Percentiles rank a stretch among this genome's conserved stretches.
These are phyloP conservation scores for Suhomyces vadensis DNA, from an alignment of 805 yeast genomes.

Conservation along the genomic window DNA sequence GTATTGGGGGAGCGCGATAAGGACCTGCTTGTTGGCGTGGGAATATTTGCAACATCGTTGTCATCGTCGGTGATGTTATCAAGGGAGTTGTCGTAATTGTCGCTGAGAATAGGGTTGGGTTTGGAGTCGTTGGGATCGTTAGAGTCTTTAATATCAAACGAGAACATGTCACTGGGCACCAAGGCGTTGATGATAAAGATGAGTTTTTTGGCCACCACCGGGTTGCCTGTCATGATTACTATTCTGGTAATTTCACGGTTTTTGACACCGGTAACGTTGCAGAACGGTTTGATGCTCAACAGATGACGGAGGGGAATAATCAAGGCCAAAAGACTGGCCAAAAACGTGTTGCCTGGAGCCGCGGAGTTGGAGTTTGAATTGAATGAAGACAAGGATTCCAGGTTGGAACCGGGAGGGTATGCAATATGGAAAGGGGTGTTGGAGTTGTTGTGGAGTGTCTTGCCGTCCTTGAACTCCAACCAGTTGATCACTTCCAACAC, in stretches of 20 bases:
- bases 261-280: conserved; percentile 22
- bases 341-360: conserved; percentile 31
- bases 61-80: background rate
- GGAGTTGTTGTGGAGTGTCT: conserved; percentile 11
- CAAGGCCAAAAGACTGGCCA: conserved; percentile 50
- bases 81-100: background rate
- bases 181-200: conserved; percentile 54
- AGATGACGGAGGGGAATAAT: conserved; percentile 41
- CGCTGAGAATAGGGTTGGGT: background rate
- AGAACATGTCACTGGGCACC: conserved; percentile 18
- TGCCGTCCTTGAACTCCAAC: conserved; percentile 56
- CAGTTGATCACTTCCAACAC: conserved; percentile 52
- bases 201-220: conserved; percentile 59
- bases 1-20: background rate
- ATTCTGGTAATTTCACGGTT: conserved; percentile 44
- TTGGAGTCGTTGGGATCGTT: background rate
- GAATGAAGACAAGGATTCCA: no score
- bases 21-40: background rate
- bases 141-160: background rate
- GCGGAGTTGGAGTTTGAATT: background rate
- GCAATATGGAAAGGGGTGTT: background rate
- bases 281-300: conserved; percentile 35
- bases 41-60: background rate
- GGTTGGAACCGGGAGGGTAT: background rate
- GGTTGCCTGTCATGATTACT: conserved; percentile 59